Conservation (phyloP, 257 asterid species). For the Datura wrightii region DNA sequence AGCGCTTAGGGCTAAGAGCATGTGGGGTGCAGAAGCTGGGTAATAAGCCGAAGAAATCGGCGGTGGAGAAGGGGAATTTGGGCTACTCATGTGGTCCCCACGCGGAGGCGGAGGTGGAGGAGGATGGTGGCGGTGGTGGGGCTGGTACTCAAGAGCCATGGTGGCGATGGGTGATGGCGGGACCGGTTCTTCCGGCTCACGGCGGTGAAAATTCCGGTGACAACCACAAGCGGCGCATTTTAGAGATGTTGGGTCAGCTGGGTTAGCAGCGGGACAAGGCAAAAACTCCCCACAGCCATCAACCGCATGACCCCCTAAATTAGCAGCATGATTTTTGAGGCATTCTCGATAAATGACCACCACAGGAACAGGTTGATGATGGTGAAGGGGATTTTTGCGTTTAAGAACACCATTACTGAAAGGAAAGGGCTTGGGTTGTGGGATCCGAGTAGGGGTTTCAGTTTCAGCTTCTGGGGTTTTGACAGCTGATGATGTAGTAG, state of each 20-base stretch:
- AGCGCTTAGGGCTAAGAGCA: slow-evolving; percentile 76
- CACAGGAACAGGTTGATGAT: slow-evolving; percentile 48
- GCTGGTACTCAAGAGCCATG: slow-evolving; percentile 78
- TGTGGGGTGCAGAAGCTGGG: slow-evolving; percentile 84
- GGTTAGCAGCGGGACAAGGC: slow-evolving; percentile 72
- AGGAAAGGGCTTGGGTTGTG: slow-evolving; percentile 46
- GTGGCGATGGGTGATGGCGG: slow-evolving; percentile 47
- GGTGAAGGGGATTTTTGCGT: slow-evolving; percentile 69
- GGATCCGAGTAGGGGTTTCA: slow-evolving; percentile 76
- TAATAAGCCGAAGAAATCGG: slow-evolving; percentile 93
- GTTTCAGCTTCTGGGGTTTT: slow-evolving; percentile 74
- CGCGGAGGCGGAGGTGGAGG: slow-evolving; percentile 45
- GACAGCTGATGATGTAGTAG: slow-evolving; percentile 33
- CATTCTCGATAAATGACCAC: slow-evolving; percentile 85
- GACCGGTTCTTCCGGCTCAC: slow-evolving; percentile 71
- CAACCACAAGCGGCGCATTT: slow-evolving; percentile 99
- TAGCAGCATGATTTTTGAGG: slow-evolving; percentile 91
- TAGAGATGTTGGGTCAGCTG: slow-evolving; percentile 88
- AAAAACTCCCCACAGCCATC: slow-evolving; percentile 99
- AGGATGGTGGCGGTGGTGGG: slow-evolving; percentile 96
- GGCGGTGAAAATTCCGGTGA: slow-evolving; percentile 98
- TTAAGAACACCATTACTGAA: slow-evolving; percentile 84
- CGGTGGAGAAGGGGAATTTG: slow-evolving; percentile 88
- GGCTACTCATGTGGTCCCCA: slow-evolving; percentile 52
- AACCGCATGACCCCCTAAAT: slow-evolving; percentile 85